Evolutionary conservation across 441 rosid genomes (phyloP).

Genomic region (Adansonia grandidieri): DNA sequence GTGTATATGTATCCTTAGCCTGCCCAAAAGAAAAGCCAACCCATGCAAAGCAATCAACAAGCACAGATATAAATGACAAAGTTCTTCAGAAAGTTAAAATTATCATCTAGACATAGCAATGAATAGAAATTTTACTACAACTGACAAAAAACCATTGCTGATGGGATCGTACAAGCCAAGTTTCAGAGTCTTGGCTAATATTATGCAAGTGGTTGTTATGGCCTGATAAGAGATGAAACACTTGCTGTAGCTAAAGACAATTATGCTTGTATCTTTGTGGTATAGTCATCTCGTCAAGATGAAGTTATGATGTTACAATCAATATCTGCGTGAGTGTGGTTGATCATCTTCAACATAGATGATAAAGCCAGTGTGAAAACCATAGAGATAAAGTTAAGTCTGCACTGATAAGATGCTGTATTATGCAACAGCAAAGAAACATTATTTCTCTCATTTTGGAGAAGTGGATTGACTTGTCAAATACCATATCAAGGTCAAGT

Average conservation of each 20-base stretch:
- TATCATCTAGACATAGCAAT: not conserved
- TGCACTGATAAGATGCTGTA: not conserved
- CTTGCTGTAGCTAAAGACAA: not conserved
- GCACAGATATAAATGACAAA: not conserved
- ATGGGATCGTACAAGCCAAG: not conserved
- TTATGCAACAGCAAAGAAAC: not conserved
- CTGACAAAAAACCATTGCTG: not conserved
- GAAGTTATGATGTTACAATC: not conserved
- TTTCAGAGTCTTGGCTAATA: not conserved
- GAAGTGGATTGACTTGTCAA: not conserved
- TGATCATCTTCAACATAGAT: not conserved
- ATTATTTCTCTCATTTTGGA: not conserved
- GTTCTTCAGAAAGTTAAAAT: not conserved
- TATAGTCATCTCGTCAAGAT: not conserved
- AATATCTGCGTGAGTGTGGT: not conserved
- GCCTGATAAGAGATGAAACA: not conserved
- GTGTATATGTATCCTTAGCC: constrained; percentile 69
- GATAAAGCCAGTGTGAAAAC: not conserved
- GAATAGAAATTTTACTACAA: not conserved
- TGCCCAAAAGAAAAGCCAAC: constrained; percentile 38
- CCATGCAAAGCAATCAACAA: constrained; percentile 24
- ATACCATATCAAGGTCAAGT: not conserved
- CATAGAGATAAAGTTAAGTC: not conserved
- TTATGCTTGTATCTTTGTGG: too few species aligned
- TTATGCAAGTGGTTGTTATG: not conserved